These are phyloP conservation scores for Linaria vulgaris DNA, from an alignment of 257 asterid species.

Conservation along the genomic window DNA sequence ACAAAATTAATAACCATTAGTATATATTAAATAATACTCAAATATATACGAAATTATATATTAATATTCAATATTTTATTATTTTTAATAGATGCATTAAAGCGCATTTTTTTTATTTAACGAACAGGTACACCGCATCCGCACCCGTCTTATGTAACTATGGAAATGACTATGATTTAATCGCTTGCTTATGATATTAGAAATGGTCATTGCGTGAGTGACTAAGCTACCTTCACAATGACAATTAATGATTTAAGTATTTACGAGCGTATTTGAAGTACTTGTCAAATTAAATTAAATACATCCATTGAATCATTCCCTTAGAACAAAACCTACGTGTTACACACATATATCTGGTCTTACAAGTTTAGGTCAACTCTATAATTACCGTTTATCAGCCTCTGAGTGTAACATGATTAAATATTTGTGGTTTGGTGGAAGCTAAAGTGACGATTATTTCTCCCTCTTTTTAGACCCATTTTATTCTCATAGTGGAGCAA, in stretches of 20 bases:
- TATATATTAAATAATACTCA: too few species aligned
- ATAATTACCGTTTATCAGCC: background rate
- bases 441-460: background rate
- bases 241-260: slow-evolving; percentile 6
- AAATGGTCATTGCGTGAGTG: slow-evolving; percentile 14
- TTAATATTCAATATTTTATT: too few species aligned
- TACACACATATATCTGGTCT: background rate
- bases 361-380: background rate
- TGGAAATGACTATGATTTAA: too few species aligned
- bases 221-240: background rate
- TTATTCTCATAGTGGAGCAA: background rate
- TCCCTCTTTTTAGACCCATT: background rate
- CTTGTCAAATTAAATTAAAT: slow-evolving; percentile 8
- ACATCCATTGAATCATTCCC: slow-evolving; percentile 17
- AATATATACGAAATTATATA: too few species aligned
- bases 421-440: background rate
- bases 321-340: slow-evolving; percentile 20
- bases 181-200: too few species aligned
- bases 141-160: too few species aligned
- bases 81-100: too few species aligned
- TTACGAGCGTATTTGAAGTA: slow-evolving; percentile 21
- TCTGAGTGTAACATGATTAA: background rate
- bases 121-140: too few species aligned
- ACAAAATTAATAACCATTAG: too few species aligned
- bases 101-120: too few species aligned